Conservation (phyloP, 108 stramenopile species). For the Cyclotella baltica region DNA sequence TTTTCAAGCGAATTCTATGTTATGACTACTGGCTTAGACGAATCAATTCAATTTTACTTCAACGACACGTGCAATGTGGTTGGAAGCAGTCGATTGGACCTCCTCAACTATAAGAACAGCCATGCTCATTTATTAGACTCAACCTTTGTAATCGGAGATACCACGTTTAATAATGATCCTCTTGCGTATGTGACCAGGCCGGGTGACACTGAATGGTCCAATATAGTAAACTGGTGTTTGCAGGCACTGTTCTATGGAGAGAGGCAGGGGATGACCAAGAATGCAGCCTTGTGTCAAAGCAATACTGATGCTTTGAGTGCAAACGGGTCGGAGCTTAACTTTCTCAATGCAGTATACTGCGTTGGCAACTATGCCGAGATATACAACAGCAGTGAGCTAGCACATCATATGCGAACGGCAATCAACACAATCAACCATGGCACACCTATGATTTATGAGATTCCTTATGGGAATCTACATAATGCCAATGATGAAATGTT, state of each 20-base stretch:
- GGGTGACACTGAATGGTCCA: slow-evolving; percentile 33
- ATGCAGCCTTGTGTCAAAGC: slow-evolving; percentile 7
- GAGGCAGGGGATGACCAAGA: slow-evolving; percentile 38
- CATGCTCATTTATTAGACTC: neutral
- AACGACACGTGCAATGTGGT: slow-evolving; percentile 36
- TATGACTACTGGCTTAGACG: neutral
- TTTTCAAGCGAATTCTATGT: slow-evolving; percentile 10
- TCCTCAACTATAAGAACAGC: neutral
- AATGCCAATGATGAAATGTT: neutral
- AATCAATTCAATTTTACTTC: neutral
- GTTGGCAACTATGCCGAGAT: slow-evolving; percentile 65
- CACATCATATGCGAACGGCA: slow-evolving; percentile 2
- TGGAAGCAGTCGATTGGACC: neutral
- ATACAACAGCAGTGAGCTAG: slow-evolving; percentile 40
- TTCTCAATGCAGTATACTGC: slow-evolving; percentile 46
- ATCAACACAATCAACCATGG: slow-evolving; percentile 57
- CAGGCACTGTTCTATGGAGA: slow-evolving; percentile 58
- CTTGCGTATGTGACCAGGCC: slow-evolving; percentile 29
- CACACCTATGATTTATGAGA: slow-evolving; percentile 51
- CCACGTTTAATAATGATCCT: slow-evolving; percentile 22
- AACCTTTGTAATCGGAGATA: slow-evolving; percentile 12
- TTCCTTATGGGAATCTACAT: slow-evolving; percentile 55
- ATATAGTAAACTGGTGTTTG: slow-evolving; percentile 61
- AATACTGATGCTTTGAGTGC: neutral
- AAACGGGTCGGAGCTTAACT: slow-evolving; percentile 26